Conservation (phyloP, 1,284 basidiomycete genomes). For the Boletus subluridellus region DNA sequence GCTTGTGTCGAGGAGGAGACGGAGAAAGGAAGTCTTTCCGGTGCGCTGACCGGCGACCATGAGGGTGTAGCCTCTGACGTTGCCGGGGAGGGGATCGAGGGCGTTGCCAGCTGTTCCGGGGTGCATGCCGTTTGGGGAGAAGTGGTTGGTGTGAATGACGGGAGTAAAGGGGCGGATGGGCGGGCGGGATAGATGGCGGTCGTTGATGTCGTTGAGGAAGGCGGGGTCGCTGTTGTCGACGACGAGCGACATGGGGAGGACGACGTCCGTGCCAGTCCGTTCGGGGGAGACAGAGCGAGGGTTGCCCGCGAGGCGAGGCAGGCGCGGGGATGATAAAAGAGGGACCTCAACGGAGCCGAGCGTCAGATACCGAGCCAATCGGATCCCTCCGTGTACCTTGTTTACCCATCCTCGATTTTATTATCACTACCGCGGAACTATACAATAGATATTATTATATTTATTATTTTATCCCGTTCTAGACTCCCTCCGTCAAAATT, state of each 20-base stretch:
- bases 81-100: conserved; percentile 24
- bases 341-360: conserved; percentile 38
- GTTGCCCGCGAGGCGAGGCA: conserved; percentile 40
- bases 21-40: conserved; percentile 79
- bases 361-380: conserved; percentile 40
- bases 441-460: conserved; percentile 29
- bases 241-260: conserved; percentile 31
- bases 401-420: conserved; percentile 11
- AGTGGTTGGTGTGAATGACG: conserved; percentile 18
- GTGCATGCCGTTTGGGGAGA: conserved; percentile 26
- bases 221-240: conserved; percentile 32
- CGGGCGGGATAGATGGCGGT: conserved; percentile 12
- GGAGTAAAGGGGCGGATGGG: conserved; percentile 26
- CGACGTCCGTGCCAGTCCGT: conserved; percentile 17
- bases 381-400: conserved; percentile 22
- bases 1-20: conserved; percentile 72
- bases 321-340: conserved; percentile 39
- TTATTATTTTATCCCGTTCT: conserved; percentile 22
- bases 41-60: conserved; percentile 72
- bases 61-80: conserved; percentile 52
- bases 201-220: conserved; percentile 15
- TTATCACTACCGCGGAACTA: conserved; percentile 33
- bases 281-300: conserved; percentile 35
- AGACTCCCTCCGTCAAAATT: conserved; percentile 16
- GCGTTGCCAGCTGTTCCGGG: conserved; percentile 27